phyloP scores from a whole-genome alignment of 2,329 filamentous ascomycete species.

The Clarireedia sp. region DNA sequence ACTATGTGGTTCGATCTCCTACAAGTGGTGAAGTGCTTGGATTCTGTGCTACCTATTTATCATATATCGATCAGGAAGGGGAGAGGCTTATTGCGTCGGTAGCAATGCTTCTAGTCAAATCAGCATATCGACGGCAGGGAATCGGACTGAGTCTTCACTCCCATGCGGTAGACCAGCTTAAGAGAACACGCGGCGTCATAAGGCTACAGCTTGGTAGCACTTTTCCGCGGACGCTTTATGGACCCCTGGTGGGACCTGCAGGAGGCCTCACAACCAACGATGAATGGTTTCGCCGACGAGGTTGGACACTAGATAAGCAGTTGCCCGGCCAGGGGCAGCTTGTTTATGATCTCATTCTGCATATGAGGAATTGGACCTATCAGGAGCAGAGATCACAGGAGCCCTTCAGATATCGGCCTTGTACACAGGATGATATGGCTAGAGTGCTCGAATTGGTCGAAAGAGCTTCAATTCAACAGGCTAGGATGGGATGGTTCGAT shows the following conservation, averaged over 20 bases:
- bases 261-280: slow-evolving; percentile 31
- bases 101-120: slow-evolving; percentile 45
- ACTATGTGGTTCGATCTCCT: slow-evolving; percentile 47
- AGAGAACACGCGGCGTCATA: slow-evolving; percentile 42
- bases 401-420: slow-evolving; percentile 32
- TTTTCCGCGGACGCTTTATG: slow-evolving; percentile 50
- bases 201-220: slow-evolving; percentile 50
- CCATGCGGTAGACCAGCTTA: slow-evolving; percentile 42
- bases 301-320: slow-evolving; percentile 42
- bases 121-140: slow-evolving; percentile 40
- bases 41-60: slow-evolving; percentile 54
- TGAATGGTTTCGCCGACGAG: slow-evolving; percentile 47
- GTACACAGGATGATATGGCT: slow-evolving; percentile 35
- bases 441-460: slow-evolving; percentile 43
- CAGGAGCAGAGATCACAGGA: slow-evolving; percentile 33
- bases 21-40: slow-evolving; percentile 39
- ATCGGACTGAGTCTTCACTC: slow-evolving; percentile 47
- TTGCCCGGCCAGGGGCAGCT: slow-evolving; percentile 41
- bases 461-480: slow-evolving; percentile 38
- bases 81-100: slow-evolving; percentile 49
- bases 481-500: slow-evolving; percentile 50
- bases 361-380: slow-evolving; percentile 39
- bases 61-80: slow-evolving; percentile 44
- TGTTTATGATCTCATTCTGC: slow-evolving; percentile 46
- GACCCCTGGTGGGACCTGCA: slow-evolving; percentile 33